A percentile compares a stretch with the other conserved stretches of the same genome.
Evolutionary conservation across 352 stramenopile species (phyloP).

Genomic region (Globisporangium solare): DNA sequence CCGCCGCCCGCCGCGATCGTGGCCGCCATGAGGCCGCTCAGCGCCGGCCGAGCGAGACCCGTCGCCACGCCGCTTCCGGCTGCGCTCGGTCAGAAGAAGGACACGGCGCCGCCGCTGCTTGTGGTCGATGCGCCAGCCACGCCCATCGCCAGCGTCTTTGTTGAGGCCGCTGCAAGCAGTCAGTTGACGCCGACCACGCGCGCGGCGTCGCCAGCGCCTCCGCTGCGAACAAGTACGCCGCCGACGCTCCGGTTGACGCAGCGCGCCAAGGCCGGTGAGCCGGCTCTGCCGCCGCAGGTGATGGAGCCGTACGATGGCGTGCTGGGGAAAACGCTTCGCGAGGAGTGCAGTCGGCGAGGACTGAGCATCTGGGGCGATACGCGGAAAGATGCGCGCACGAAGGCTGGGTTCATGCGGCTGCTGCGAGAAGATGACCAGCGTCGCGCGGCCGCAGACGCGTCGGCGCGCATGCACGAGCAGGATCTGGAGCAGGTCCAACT

Average conservation of each 20-base stretch:
- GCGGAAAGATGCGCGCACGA: not conserved
- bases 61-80: not conserved
- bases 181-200: not conserved
- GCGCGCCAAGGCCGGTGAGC: not conserved
- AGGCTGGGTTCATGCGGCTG: not conserved
- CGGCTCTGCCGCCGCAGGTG: not conserved
- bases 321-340: not conserved
- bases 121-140: not conserved
- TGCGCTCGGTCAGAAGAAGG: not conserved
- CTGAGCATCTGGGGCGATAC: not conserved
- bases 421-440: constrained; percentile 2
- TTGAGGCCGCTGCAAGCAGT: no score
- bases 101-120: not conserved
- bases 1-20: no score
- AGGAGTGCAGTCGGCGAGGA: constrained; percentile 5
- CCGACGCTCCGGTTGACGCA: not conserved
- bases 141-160: not conserved
- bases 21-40: not conserved
- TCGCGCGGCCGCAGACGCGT: not conserved
- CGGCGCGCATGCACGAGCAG: constrained; percentile 1
- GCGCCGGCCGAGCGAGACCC: not conserved
- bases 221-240: not conserved
- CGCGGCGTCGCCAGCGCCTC: not conserved
- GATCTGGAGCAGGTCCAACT: constrained; percentile 4
- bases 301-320: constrained; percentile 7